Evolutionary conservation across 352 stramenopile species (phyloP).

Genomic region (Globisporangium nagaii): DNA sequence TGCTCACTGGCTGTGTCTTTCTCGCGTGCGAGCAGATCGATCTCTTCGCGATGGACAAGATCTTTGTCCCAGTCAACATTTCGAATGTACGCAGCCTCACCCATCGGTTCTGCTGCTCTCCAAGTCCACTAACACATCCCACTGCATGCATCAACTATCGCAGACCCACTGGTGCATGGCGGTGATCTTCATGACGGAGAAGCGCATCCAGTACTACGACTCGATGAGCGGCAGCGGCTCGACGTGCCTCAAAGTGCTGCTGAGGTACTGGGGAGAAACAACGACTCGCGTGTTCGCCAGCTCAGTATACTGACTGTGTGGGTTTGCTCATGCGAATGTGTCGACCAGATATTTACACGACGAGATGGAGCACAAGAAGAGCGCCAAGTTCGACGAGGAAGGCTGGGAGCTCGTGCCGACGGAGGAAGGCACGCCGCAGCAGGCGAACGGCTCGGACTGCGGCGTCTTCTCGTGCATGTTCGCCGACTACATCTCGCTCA

Average conservation of each 20-base stretch:
- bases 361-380: conserved; percentile 85
- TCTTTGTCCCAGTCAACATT: conserved; percentile 86
- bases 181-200: conserved; percentile 84
- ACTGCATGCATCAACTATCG: not conserved
- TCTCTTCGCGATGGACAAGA: conserved; percentile 88
- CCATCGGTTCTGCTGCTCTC: no score
- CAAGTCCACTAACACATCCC: no score
- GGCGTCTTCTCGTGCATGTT: conserved; percentile 87
- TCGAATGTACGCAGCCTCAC: conserved; percentile 66
- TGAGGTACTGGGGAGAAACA: conserved; percentile 27
- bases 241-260: conserved; percentile 63
- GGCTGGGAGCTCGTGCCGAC: conserved; percentile 67
- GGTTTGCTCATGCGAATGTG: not conserved
- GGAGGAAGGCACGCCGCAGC: conserved; percentile 54
- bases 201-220: conserved; percentile 88
- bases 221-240: conserved; percentile 74
- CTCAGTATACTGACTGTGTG: no score
- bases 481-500: conserved; percentile 67
- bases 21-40: conserved; percentile 45
- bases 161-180: conserved; percentile 86
- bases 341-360: conserved; percentile 68
- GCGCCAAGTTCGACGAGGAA: conserved; percentile 45
- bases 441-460: conserved; percentile 81
- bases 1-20: not conserved
- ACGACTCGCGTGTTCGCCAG: no score